Evolutionary conservation across 208 protist genomes (phyloP).

Genomic region (Leishmania major): DNA sequence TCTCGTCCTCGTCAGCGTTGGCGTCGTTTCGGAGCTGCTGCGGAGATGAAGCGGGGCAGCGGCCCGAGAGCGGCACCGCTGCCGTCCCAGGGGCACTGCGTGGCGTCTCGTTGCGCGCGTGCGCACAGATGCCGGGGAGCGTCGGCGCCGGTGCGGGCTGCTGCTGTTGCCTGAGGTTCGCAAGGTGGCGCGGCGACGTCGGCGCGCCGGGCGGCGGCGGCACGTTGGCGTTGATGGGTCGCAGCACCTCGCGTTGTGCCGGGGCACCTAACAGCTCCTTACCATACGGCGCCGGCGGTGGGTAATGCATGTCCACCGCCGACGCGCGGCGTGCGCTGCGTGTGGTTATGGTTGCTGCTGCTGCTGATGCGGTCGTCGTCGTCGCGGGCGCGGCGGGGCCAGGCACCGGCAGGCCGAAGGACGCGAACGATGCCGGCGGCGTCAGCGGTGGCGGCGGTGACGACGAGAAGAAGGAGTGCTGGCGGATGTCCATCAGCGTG

Average conservation of each 20-base stretch:
- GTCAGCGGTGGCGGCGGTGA: constrained; percentile 45
- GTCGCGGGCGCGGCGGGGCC: constrained; percentile 16
- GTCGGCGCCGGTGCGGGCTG: constrained; percentile 4
- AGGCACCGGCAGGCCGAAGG: constrained; percentile 35
- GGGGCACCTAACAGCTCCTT: constrained; percentile 12
- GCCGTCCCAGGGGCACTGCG: constrained; percentile 14
- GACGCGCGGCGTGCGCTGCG: constrained; percentile 13
- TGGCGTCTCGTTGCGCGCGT: constrained; percentile 11
- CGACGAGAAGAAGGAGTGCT: constrained; percentile 88
- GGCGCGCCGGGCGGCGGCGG: constrained; percentile 22
- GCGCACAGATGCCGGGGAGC: constrained; percentile 5
- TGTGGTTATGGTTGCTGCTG: constrained; percentile 9
- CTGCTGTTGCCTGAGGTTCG: constrained; percentile 14
- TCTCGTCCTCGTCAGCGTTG: constrained; percentile 41
- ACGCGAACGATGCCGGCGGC: constrained; percentile 59
- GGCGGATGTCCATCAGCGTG: constrained; percentile 86
- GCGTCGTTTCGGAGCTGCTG: constrained; percentile 8
- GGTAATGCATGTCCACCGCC: constrained; percentile 24
- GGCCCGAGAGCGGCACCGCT: constrained; percentile 10
- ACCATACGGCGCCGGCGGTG: constrained; percentile 7
- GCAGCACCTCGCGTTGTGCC: constrained; percentile 50
- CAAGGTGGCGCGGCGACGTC: constrained; percentile 25
- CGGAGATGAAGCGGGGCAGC: constrained; percentile 9
- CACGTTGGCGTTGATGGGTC: constrained; percentile 53
- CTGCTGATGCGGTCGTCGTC: neutral